A percentile compares a stretch with the other conserved stretches of the same genome.
Conservation (phyloP, 305 asterid species). For the Plantago coronopus region DNA sequence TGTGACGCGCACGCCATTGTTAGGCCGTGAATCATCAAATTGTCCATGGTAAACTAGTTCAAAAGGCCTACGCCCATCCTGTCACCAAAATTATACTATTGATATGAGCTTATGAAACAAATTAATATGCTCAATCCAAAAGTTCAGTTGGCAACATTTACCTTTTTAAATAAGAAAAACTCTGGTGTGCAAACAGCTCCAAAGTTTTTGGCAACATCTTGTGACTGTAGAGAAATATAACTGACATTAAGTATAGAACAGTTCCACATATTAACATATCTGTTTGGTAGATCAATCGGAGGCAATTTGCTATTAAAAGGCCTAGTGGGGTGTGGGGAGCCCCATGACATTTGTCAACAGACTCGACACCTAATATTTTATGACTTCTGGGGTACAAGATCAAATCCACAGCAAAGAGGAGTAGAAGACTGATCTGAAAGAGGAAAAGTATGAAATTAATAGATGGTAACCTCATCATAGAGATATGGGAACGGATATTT, state of each 20-base stretch:
- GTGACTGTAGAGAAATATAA: conserved; percentile 47
- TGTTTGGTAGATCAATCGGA: background rate
- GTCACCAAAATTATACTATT: conserved; percentile 19
- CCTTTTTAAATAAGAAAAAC: conserved; percentile 89
- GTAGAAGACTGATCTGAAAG: conserved; percentile 17
- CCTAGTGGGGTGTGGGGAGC: background rate
- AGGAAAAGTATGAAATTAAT: conserved; percentile 9
- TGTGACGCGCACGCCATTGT: conserved; percentile 53
- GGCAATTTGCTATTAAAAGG: background rate
- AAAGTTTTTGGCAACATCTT: conserved; percentile 82
- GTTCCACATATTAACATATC: no score
- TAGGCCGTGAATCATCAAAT: conserved; percentile 89
- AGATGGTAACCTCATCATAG: conserved; percentile 62
- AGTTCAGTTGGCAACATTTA: conserved; percentile 21
- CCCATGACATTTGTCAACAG: background rate
- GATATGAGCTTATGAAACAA: conserved; percentile 4
- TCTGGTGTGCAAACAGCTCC: conserved; percentile 97
- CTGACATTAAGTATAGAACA: background rate
- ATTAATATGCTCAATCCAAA: conserved; percentile 7
- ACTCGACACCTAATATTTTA: no score
- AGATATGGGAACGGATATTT: conserved; percentile 85
- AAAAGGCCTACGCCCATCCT: conserved; percentile 96
- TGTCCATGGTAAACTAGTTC: conserved; percentile 95
- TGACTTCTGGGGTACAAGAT: background rate
- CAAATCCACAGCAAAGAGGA: conserved; percentile 1